Base-by-base conservation (phyloP, 202 grass and related monocot genomes). In the Setaria viridis region DNA sequence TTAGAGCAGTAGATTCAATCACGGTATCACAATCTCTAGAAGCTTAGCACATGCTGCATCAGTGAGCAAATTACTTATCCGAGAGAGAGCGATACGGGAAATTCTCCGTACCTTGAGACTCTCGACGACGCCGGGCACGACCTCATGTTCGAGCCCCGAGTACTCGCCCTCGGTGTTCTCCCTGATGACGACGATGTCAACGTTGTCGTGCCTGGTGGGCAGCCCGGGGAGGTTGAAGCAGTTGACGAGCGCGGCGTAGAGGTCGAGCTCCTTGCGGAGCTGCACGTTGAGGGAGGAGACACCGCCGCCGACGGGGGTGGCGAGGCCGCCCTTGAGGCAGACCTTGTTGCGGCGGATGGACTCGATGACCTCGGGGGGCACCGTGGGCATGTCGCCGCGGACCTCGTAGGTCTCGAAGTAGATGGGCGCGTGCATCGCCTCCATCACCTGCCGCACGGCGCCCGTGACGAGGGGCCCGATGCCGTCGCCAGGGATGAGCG, bases 131-230 rank as follows among this genome's bases (percentile, higher is more conserved):
- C 93, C 93, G 3, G 93, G 93, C 2, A 92, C 90, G 78, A 95
- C 93, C 88, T 95, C 93, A 41, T 95, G 93, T 86, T 95, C 93
- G 62, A 93, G 91, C 13, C 93, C 93, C 9, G 93, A 92, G 82
- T 95, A 93, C 82, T 95, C 93, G 64, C 93, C 93, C 84, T 95
- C 93, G 4, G 93, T 95, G 68, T 95, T 95, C 88, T 95, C 93
- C 80, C 93, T 90, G 85, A 95, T 92, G 51, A 95, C 90, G 25
- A 92, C 90, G 42, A 95, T 95, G 75, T 95, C 93, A 0, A 95
- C 93, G 77, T 95, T 95, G 1, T 95, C 90, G 64, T 95, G 93
- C 45, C 90, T 85, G 72, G 93, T 95, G 15, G 93, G 93, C 69
- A 94, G 62, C 4, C 93, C 92, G 0, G 90, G 90, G 74, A 94